phyloP scores from a whole-genome alignment of 2,329 filamentous ascomycete species.

The Phialophora tarda region DNA sequence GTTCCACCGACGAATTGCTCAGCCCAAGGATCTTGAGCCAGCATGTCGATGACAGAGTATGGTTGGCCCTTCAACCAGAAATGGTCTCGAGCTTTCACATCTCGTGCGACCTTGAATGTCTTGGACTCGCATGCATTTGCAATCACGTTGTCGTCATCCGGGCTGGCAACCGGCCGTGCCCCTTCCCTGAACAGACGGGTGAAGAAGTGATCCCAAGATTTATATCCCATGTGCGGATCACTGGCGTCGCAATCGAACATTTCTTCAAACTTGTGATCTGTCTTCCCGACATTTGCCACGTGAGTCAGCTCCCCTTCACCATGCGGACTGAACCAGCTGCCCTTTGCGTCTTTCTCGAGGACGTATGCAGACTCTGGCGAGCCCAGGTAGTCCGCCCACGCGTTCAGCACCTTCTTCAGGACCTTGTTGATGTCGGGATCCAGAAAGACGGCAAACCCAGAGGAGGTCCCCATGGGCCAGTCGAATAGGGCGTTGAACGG shows the following conservation, averaged over 20 bases:
- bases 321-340: conserved; percentile 50
- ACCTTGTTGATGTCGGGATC: conserved; percentile 58
- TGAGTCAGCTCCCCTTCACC: conserved; percentile 46
- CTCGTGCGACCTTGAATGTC: conserved; percentile 58
- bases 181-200: conserved; percentile 62
- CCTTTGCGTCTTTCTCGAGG: conserved; percentile 43
- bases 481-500: conserved; percentile 64
- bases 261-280: conserved; percentile 41
- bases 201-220: conserved; percentile 75
- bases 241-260: conserved; percentile 43
- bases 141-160: conserved; percentile 62
- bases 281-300: conserved; percentile 42
- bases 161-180: conserved; percentile 63
- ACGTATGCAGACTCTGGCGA: conserved; percentile 62
- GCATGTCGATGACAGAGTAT: conserved; percentile 69
- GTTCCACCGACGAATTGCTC: conserved; percentile 66
- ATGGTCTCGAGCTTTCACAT: conserved; percentile 61
- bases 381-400: conserved; percentile 52
- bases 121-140: conserved; percentile 70
- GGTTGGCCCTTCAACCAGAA: conserved; percentile 75
- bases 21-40: conserved; percentile 61
- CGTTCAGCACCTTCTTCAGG: conserved; percentile 59
- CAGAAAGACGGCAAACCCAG: conserved; percentile 61
- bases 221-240: conserved; percentile 58
- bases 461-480: conserved; percentile 64